phyloP scores from a whole-genome alignment of 2,329 filamentous ascomycete genomes.

The Apiospora marii region DNA sequence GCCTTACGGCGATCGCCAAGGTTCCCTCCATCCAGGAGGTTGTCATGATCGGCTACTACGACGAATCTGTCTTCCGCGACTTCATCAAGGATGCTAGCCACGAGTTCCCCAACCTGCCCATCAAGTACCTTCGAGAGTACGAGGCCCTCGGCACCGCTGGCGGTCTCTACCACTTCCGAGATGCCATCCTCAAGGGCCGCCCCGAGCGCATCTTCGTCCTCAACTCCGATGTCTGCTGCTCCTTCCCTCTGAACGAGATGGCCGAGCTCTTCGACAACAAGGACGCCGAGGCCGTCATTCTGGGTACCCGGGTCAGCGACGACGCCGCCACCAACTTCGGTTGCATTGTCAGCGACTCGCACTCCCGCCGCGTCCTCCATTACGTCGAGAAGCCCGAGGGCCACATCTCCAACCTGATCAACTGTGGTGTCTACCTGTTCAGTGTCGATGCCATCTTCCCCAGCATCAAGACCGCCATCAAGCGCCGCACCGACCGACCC shows the following conservation, averaged over 20 bases:
- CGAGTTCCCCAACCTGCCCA: slow-evolving; percentile 86
- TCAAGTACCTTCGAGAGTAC: slow-evolving; percentile 98
- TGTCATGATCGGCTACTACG: slow-evolving; percentile 98
- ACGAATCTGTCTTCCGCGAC: slow-evolving; percentile 94
- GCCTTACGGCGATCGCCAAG: slow-evolving; percentile 88
- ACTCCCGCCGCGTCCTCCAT: slow-evolving; percentile 94
- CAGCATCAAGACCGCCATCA: slow-evolving; percentile 91
- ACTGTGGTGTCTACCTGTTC: slow-evolving; percentile 99
- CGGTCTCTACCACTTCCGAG: slow-evolving; percentile 98
- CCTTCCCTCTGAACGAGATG: slow-evolving; percentile 96
- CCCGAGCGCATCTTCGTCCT: slow-evolving; percentile 96
- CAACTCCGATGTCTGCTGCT: slow-evolving; percentile 98
- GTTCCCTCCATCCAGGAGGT: slow-evolving; percentile 93
- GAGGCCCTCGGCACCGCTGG: slow-evolving; percentile 94
- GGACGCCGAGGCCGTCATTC: slow-evolving; percentile 94
- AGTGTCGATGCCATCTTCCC: slow-evolving; percentile 96
- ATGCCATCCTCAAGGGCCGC: slow-evolving; percentile 95
- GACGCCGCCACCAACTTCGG: slow-evolving; percentile 96
- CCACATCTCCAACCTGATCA: slow-evolving; percentile 98
- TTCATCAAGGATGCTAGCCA: slow-evolving; percentile 92
- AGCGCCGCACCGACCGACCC: slow-evolving; percentile 90
- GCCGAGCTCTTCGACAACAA: slow-evolving; percentile 92
- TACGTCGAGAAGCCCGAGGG: slow-evolving; percentile 99
- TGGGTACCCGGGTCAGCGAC: slow-evolving; percentile 89
- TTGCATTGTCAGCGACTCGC: slow-evolving; percentile 93